Base-by-base conservation (phyloP, 768 basidiomycete genomes). In the Leccinum rimulosum region DNA sequence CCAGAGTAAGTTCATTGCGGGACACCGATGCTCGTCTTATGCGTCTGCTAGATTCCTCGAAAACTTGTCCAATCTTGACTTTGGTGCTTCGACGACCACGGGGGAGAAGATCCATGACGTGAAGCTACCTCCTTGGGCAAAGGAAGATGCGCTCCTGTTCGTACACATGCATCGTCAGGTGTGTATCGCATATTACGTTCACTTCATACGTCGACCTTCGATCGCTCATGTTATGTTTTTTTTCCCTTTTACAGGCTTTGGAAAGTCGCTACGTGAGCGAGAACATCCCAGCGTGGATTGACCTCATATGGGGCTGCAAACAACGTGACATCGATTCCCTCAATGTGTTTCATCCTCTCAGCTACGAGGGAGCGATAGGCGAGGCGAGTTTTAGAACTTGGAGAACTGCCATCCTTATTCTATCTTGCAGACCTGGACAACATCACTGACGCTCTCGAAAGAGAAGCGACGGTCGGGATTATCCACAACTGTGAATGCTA, bases 271-370 rank as follows among this genome's bases (percentile, higher is more conserved):
- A 87, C 64, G 95, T 94, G 55, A 93, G 92, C 74, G 84, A 90
- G 62, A 80, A 89, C 63, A 79, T 98, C 11, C 86, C 90, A 0
- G 81, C 83, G 10, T 97, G 95, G 95, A 95, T 98, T 63, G 95
- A 98, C 67, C 80, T 97, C 31, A 91, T 95, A 54, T 98, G 95
- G 92, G 91, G 91, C 36, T 84, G 75, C 71, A 91, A 91, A 61
- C 92, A 96, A 78, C 85, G 84, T 4, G 93, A 95, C 67, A 77
- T 83, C 0, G 82, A 81, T 7, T 83, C 89, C 0, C 74, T 88
- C 59, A 98, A 97, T 65, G 89, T 88, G 7, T 97, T 93, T 76
- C 95, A 97, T 72, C 95, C 95, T 0, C 75, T 97, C 36, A 95
- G 93, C 15, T 97, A 97, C 66, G 93, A 95, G 65, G 93, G 94